A percentile compares a stretch with the other conserved stretches of the same genome.
Conservation (phyloP, 495 filamentous ascomycete species). For the Hypoxylon crocopeplum region DNA sequence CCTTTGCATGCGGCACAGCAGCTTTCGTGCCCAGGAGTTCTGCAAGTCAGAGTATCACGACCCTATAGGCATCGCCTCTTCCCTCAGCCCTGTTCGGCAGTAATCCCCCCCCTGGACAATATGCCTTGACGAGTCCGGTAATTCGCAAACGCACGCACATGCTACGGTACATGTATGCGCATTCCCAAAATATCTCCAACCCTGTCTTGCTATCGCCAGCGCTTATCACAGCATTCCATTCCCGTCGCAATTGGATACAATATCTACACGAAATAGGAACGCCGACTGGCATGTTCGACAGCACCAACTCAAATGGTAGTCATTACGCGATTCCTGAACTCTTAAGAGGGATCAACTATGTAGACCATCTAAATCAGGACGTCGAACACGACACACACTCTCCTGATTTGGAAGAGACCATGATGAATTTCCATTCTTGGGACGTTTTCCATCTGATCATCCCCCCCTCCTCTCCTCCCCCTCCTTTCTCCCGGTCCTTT, state of each 20-base stretch:
- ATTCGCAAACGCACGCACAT: conserved; percentile 1
- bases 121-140: conserved; percentile 7
- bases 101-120: conserved; percentile 7
- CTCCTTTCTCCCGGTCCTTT: conserved; percentile 7
- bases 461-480: conserved; percentile 8
- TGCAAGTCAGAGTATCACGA: conserved; percentile 26
- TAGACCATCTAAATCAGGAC: conserved; percentile 1
- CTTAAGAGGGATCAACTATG: conserved; percentile 12
- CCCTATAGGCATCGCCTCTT: conserved; percentile 29
- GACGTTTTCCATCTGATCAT: not conserved
- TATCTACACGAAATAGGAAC: conserved; percentile 4
- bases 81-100: conserved; percentile 35
- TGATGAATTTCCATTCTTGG: conserved; percentile 34
- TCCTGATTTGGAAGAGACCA: too few species aligned
- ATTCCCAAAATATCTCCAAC: conserved; percentile 32
- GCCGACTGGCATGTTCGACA: conserved; percentile 8
- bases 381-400: conserved; percentile 11
- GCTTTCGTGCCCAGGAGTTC: conserved; percentile 1
- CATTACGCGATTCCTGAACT: conserved; percentile 1
- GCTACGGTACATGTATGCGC: not conserved
- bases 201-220: conserved; percentile 14
- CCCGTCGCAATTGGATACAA: conserved; percentile 7
- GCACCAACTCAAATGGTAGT: not conserved
- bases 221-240: conserved; percentile 31
- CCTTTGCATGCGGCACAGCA: conserved; percentile 24